These are phyloP conservation scores for Cutaneotrichosporon arboriforme DNA, from an alignment of 1,284 basidiomycete genomes.

Conservation along the genomic window DNA sequence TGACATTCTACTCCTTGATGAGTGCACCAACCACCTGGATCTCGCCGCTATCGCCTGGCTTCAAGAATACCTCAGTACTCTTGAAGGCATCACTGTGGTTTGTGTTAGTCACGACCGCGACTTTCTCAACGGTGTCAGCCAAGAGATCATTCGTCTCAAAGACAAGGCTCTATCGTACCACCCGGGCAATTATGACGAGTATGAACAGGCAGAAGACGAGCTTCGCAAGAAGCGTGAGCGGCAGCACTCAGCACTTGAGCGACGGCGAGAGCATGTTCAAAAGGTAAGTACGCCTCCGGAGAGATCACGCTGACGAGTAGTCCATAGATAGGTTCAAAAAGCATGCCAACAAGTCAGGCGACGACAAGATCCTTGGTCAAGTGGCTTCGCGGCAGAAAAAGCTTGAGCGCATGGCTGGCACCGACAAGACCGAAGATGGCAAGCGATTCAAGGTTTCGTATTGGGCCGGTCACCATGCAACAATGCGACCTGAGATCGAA, in stretches of 20 bases:
- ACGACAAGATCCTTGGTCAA: slow-evolving; percentile 19
- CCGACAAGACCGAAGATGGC: slow-evolving; percentile 53
- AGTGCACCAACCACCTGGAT: slow-evolving; percentile 52
- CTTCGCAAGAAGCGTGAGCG: slow-evolving; percentile 51
- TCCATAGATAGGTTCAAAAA: slow-evolving; percentile 15
- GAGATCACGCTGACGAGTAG: neutral
- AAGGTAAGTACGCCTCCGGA: slow-evolving; percentile 1
- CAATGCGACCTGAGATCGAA: slow-evolving; percentile 52
- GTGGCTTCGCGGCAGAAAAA: slow-evolving; percentile 62
- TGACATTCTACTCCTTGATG: slow-evolving; percentile 48
- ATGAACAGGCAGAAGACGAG: slow-evolving; percentile 19
- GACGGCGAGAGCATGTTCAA: slow-evolving; percentile 53
- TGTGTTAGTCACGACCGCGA: slow-evolving; percentile 64
- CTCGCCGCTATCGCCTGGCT: slow-evolving; percentile 49
- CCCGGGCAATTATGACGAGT: slow-evolving; percentile 21
- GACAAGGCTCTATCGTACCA: slow-evolving; percentile 55
- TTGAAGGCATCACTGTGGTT: slow-evolving; percentile 53
- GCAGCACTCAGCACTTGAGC: slow-evolving; percentile 56
- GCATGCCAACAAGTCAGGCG: slow-evolving; percentile 10
- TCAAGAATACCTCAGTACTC: slow-evolving; percentile 54
- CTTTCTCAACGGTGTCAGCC: slow-evolving; percentile 61
- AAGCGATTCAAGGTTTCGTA: slow-evolving; percentile 60
- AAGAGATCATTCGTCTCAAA: slow-evolving; percentile 64
- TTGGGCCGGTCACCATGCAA: slow-evolving; percentile 52
- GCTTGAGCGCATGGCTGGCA: slow-evolving; percentile 57